Base-by-base conservation (phyloP, 2,329 filamentous ascomycete species). In the Tolypocladium tropicale region DNA sequence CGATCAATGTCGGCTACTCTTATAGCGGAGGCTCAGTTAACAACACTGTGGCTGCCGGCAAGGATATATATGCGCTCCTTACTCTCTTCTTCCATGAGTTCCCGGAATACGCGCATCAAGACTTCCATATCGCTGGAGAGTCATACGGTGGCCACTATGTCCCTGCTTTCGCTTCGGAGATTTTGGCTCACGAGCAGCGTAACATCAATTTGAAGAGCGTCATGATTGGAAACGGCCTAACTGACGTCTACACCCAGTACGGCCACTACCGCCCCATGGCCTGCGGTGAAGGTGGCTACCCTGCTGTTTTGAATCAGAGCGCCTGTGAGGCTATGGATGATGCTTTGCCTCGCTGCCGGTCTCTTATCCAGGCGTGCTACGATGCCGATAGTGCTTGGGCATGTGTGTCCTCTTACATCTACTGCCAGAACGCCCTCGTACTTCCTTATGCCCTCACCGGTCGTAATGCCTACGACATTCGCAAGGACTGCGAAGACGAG, bases 61-160 rank as follows among this genome's bases (percentile, higher is more conserved):
- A 99, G 84, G 94, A 99, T 67, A 85, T 99, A 65, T 99, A 97
- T 68, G 94, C 94, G 63, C 88, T 99, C 60, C 80, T 99, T 63
- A 95, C 92, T 46, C 88, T 99, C 64, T 99, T 99, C 84, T 99
- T 99, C 83, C 88, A 96, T 77, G 89, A 97, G 72, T 99, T 97
- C 82, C 94, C 94, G 57, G 83, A 99, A 76, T 99, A 99, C 70
- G 84, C 91, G 52, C 81, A 86, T 70, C 94, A 97, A 75, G 88
- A 93, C 75, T 99, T 99, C 85, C 93, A 99, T 80, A 96, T 96
- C 74, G 88, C 92, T 61, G 92, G 92, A 72, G 92, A 96, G 78
- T 95, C 90, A 1, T 96, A 96, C 68, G 92, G 89, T 63, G 92
- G 92, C 37, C 92, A 96, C 77, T 96, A 96, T 76, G 95, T 96